Conservation (phyloP, 176 grass and related monocot species). For the Zizania latifolia region DNA sequence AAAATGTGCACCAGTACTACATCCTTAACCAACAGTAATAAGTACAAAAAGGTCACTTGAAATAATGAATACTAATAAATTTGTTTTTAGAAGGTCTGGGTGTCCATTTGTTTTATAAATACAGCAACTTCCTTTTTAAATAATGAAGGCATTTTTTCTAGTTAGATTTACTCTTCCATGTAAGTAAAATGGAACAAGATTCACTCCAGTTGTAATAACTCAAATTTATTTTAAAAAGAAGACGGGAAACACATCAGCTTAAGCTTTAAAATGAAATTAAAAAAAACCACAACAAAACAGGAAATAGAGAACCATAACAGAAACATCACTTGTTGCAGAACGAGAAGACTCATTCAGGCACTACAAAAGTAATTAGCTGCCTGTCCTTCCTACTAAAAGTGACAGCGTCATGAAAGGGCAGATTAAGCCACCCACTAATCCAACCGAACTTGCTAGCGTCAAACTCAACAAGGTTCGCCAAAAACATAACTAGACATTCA, state of each 20-base stretch:
- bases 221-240: too few species aligned
- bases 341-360: too few species aligned
- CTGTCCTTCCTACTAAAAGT: neutral
- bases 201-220: too few species aligned
- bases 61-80: neutral
- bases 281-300: neutral
- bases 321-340: too few species aligned
- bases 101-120: neutral
- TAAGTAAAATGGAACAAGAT: too few species aligned
- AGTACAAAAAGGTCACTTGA: neutral
- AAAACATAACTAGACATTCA: too few species aligned
- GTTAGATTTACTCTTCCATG: too few species aligned
- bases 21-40: neutral
- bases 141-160: neutral
- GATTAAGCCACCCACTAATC: too few species aligned
- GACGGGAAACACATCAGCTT: too few species aligned
- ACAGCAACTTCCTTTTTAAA: neutral
- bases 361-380: too few species aligned
- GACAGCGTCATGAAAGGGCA: neutral
- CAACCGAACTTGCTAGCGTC: too few species aligned
- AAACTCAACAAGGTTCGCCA: too few species aligned
- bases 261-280: neutral
- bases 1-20: neutral
- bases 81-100: neutral
- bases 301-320: neutral